Conservation (phyloP, 2,329 filamentous ascomycete genomes). For the Penicillium rolfsii region DNA sequence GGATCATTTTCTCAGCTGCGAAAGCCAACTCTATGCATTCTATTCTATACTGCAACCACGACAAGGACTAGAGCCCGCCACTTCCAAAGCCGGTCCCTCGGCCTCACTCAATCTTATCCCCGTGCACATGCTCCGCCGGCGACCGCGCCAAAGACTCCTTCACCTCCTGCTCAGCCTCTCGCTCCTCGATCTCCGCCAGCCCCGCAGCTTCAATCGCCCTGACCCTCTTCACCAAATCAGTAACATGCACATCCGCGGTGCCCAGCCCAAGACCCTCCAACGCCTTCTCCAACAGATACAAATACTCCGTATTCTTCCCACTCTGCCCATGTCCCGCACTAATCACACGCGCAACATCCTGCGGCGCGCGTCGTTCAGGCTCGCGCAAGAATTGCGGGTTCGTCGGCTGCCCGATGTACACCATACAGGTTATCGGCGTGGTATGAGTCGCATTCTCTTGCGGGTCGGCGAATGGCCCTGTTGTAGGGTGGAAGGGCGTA, state of each 20-base stretch:
- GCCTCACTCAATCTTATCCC: conserved; percentile 25
- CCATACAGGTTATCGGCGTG: conserved; percentile 62
- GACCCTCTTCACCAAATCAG: conserved; percentile 75
- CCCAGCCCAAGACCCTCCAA: conserved; percentile 72
- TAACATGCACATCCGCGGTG: conserved; percentile 81
- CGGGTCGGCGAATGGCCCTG: neutral
- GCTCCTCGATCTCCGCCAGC: conserved; percentile 36
- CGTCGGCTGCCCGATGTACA: conserved; percentile 91
- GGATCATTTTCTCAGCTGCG: neutral
- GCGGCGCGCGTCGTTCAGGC: conserved; percentile 67
- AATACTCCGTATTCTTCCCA: conserved; percentile 86
- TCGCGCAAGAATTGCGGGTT: conserved; percentile 82
- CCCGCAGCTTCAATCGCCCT: conserved; percentile 60
- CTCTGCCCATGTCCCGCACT: conserved; percentile 76
- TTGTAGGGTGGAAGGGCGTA: conserved; percentile 69
- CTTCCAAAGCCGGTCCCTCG: neutral
- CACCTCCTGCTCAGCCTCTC: conserved; percentile 36
- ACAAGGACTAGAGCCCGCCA: neutral
- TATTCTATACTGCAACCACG: neutral
- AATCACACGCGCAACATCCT: conserved; percentile 79
- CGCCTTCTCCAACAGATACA: conserved; percentile 77
- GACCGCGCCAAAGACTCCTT: conserved; percentile 29
- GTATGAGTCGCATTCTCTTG: neutral
- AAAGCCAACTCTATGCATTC: neutral
- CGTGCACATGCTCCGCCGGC: conserved; percentile 14